Base-by-base conservation (phyloP, 208 protist genomes). In the Wallacemonas collosoma region DNA sequence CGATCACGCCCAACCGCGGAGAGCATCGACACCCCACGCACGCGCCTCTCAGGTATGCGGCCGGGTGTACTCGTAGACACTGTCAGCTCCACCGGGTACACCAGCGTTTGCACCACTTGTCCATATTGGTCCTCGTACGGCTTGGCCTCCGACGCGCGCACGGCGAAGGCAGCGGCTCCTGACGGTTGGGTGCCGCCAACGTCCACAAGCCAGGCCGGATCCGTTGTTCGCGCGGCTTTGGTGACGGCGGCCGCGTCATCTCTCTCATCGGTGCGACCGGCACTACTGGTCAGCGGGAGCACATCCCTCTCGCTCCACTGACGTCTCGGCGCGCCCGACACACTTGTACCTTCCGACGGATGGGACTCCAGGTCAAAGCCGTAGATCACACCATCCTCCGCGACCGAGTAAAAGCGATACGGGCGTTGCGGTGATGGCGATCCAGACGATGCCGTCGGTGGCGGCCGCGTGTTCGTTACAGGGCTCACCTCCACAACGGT, bases 401-500 rank as follows among this genome's bases (percentile, higher is more conserved):
- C 40, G 60, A 65, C 60, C 41, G 60, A 53, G 60, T 65, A 65
- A 35, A 65, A 65, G 36, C 60, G 60, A 35, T 65, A 65, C 40
- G 45, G 45, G 45, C 8, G 45, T 12, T 50, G 45, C 12, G 45
- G 8, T 14, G 45, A 12, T 6, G 45, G 45, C 45, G 12, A 12
- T 1, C 12, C 8, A n/a, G 51, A 56, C 51, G 12, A n/a, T n/a
- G 51, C 6, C 14, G 51, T 56, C 51, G 12, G 51, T n/a, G 8
- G 51, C 51, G 51, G 6, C n/a, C 51, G 14, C 7, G 51, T 5
- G 51, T n/a, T 12, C n/a, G 15, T 26, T 26, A 26, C 26, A 26
- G 26, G 26, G 26, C 26, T 26, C 26, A 26, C 26, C 0, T 26
- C 26, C 26, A 35, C 17, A 41, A 0, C 60, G 60, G 43, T 41